Evolutionary conservation across 1,139 yeast species (phyloP), one percentile per base, ranked within the genome.

Genomic region (Diutina sp.): DNA sequence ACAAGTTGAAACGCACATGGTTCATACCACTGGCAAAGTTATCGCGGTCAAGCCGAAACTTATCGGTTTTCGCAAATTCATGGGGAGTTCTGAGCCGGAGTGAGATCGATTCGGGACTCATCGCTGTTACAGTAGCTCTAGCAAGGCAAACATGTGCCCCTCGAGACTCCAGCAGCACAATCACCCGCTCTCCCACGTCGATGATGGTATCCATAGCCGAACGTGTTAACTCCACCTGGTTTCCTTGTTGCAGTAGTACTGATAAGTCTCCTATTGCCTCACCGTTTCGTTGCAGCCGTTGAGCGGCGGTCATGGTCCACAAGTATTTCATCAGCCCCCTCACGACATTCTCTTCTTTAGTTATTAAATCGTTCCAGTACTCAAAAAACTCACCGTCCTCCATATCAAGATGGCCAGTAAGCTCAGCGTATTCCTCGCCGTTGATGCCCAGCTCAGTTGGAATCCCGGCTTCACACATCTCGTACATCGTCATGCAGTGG

Each of bases 41-140:
- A 67, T 91, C 96, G 63, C 82, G 84, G 66, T 93, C 98, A 46
- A 93, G 74, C 58, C 98, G 74, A 64, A 79, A 89, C n/a, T 5
- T 18, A 12, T 25, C 9, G 3, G 4, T 6, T 4, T 3, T 6
- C 11, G 14, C 44, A 18, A 50, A 32, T 3, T 50, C 53, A 6
- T 28, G 14, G 1, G 53, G 53, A 6, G 25, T 16, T 16, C 45
- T 29, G 12, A 50, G 53, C n/a, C 21, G 16, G 7, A 30, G 32
- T 14, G 11, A 16, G 25, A 50, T 38, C 25, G 18, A 38, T 3
- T n/a, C 14, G 12, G 16, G 4, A 8, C n/a, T 14, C 41, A 50
- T 14, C 5, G 32, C 53, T 14, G 12, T 18, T 3, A 50, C 53
- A 7, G n/a, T 50, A n/a, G 44, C 53, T 16, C 44, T 6, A 3